Conservation (phyloP, 805 yeast genomes). For the Hanseniaspora thailandica region DNA sequence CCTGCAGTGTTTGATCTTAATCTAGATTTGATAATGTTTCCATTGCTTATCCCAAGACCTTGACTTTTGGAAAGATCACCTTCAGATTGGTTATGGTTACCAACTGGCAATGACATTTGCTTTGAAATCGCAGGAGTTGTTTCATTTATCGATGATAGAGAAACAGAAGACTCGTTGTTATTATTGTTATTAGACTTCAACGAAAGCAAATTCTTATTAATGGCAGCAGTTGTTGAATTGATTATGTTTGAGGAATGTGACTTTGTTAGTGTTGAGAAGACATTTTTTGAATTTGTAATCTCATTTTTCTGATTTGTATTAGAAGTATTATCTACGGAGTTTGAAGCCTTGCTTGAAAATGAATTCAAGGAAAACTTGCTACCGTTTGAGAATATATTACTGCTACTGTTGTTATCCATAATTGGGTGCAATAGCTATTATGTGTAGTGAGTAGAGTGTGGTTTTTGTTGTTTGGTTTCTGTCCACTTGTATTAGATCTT, state of each 20-base stretch:
- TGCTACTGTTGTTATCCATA: not conserved
- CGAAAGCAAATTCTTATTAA: slow-evolving; percentile 1
- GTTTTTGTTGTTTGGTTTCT: too few relatives aligned
- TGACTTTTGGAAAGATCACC: not conserved
- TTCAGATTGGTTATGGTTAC: not conserved
- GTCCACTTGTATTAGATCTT: too few relatives aligned
- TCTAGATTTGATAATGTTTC: not conserved
- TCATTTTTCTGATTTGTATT: not conserved
- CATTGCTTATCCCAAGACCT: not conserved
- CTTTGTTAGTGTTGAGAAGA: not conserved
- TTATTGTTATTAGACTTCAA: not conserved
- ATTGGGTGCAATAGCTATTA: too few relatives aligned
- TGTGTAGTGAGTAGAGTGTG: too few relatives aligned
- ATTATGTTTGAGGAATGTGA: slow-evolving; percentile 2
- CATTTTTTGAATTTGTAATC: not conserved
- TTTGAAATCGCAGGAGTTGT: not conserved
- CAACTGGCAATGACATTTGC: not conserved
- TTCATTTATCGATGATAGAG: slow-evolving; percentile 1
- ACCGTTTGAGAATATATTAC: not conserved
- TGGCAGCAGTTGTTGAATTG: not conserved
- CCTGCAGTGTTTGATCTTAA: slow-evolving; percentile 8
- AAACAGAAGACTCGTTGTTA: not conserved
- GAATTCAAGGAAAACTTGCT: not conserved
- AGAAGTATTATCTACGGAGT: not conserved
- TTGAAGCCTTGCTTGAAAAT: not conserved